phyloP scores from a whole-genome alignment of 352 stramenopile genomes.

The Pythium oligandrum region DNA sequence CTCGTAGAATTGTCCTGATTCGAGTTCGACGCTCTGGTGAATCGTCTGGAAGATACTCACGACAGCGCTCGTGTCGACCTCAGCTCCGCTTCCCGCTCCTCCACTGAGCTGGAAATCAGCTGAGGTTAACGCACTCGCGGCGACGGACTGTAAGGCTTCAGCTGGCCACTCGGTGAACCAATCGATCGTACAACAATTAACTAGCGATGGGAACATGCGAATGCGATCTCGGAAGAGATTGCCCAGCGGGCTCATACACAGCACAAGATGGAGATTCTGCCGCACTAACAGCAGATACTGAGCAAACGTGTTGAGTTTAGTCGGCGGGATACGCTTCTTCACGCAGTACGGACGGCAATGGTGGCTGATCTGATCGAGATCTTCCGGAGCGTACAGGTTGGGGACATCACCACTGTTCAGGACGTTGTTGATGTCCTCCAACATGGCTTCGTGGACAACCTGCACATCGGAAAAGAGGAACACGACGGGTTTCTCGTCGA shows the following conservation, averaged over 20 bases:
- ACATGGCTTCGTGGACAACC: constrained; percentile 93
- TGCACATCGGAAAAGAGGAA: constrained; percentile 95
- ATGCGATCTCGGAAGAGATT: constrained; percentile 89
- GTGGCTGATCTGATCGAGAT: constrained; percentile 90
- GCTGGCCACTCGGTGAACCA: constrained; percentile 88
- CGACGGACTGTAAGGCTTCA: constrained; percentile 77
- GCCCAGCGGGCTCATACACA: constrained; percentile 91
- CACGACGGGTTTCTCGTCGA: constrained; percentile 91
- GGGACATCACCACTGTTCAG: constrained; percentile 94
- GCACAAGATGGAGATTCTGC: constrained; percentile 89
- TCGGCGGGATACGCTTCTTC: constrained; percentile 88
- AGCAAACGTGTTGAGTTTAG: constrained; percentile 93
- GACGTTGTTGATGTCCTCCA: constrained; percentile 96
- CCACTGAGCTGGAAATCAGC: constrained; percentile 60
- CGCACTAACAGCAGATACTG: constrained; percentile 92
- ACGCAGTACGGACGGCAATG: constrained; percentile 88
- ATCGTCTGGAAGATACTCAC: constrained; percentile 84
- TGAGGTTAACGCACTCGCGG: constrained; percentile 50
- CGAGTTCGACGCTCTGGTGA: constrained; percentile 87
- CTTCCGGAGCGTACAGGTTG: constrained; percentile 91
- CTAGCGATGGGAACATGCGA: constrained; percentile 87
- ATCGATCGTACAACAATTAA: constrained; percentile 88
- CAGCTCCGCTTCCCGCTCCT: constrained; percentile 19
- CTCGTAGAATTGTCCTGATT: constrained; percentile 81
- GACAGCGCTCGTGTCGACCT: constrained; percentile 38